Base-by-base conservation (phyloP, 106 monocot genomes). In the Dendrobium nobile region DNA sequence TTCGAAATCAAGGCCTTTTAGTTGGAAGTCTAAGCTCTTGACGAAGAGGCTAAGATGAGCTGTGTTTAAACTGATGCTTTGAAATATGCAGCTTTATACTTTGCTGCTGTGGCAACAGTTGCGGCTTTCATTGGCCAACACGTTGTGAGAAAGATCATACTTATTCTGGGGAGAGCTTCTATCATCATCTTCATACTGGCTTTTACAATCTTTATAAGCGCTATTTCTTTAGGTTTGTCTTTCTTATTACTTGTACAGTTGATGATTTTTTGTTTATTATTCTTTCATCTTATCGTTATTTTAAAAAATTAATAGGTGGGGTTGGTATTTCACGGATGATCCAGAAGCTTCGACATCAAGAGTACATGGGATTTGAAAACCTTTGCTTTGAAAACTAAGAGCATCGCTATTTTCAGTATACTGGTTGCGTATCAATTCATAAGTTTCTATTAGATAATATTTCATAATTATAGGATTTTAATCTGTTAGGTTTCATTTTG, bases 161-260 rank as follows among this genome's bases (percentile, higher is more conserved):
- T 86, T 7, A 18, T 90, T 43, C 47, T 96, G 78, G 96, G 96
- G 31, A 91, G 96, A 72, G 92, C 96, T n/a, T 96, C 96, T 5
- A 87, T 96, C 54, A 96, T 96, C 78, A 92, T 96, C 68, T 96
- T 96, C 86, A 93, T 96, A 54, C 67, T 96, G 75, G 85, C 96
- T 45, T 93, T 82, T 81, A 96, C 92, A 47, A 96, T 96, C 56
- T 96, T 96, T 79, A 79, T 92, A 45, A 93, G 96, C 55, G 93
- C 96, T 45, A 86, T 96, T 78, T 96, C 93, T 48, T 77, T 96
- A 20, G 96, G 96, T 96, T 81, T 47, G 28, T 48, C 13, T 19
- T 51, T 13, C 11, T 37, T 13, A 8, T 37, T 37, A 41, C 2
- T 17, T 3, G 0, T 17, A 31, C 31, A 31, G 31, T 33, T 72